phyloP scores from a whole-genome alignment of 2,329 filamentous ascomycete genomes.

The Talaromyces albobiverticillius region DNA sequence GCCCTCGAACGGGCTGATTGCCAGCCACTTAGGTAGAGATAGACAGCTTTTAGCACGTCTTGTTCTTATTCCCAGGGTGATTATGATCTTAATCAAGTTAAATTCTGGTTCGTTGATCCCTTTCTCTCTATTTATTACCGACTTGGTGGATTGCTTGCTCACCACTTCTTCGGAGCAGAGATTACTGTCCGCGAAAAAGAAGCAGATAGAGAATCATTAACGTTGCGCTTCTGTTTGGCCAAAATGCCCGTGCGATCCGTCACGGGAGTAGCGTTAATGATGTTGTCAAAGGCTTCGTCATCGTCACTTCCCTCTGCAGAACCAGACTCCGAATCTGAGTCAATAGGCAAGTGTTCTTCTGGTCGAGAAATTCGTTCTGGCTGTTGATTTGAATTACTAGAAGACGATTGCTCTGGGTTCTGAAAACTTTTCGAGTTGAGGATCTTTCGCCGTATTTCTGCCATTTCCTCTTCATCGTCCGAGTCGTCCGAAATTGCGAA shows the following conservation, averaged over 20 bases:
- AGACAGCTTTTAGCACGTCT: too few relatives aligned
- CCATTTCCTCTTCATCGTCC: conserved; percentile 88
- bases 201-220: conserved; percentile 48
- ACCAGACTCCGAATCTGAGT: conserved; percentile 68
- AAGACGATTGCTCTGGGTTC: conserved; percentile 47
- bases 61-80: too few relatives aligned
- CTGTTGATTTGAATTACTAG: conserved; percentile 49
- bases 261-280: conserved; percentile 85
- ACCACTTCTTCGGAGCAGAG: conserved; percentile 44
- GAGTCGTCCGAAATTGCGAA: conserved; percentile 76
- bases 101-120: too few relatives aligned
- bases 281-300: conserved; percentile 82
- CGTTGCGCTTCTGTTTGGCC: conserved; percentile 57
- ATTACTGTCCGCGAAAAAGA: conserved; percentile 50
- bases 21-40: too few relatives aligned
- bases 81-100: too few relatives aligned
- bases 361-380: conserved; percentile 63
- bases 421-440: conserved; percentile 86
- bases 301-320: conserved; percentile 54
- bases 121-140: too few relatives aligned
- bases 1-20: too few relatives aligned
- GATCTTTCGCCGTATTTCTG: conserved; percentile 84
- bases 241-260: conserved; percentile 79
- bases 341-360: conserved; percentile 48
- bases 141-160: background rate